Evolutionary conservation across 1,284 basidiomycete genomes (phyloP).

Genomic region (Ceratobasidium sp.): DNA sequence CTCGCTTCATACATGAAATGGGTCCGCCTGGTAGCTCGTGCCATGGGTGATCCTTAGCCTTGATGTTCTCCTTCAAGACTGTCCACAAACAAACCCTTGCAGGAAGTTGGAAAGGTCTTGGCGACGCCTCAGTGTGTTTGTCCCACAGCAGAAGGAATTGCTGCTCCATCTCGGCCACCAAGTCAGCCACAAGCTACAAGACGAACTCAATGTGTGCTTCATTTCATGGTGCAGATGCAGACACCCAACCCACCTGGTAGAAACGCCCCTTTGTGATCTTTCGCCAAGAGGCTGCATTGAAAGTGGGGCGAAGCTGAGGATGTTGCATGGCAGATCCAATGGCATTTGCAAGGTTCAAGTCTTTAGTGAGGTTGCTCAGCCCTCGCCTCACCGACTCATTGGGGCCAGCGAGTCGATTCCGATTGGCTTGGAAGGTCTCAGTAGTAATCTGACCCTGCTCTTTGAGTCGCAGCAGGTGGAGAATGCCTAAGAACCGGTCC

Average conservation of each 20-base stretch:
- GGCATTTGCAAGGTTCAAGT: not conserved
- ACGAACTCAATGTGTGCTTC: not conserved
- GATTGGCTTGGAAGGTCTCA: not conserved
- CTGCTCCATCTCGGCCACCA: not conserved
- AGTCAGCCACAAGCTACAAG: not conserved
- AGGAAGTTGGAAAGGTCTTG: not conserved
- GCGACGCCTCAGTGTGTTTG: not conserved
- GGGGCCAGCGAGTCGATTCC: not conserved
- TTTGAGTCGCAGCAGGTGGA: not conserved
- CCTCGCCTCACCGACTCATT: not conserved
- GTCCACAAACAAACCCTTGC: not conserved
- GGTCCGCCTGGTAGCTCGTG: not conserved
- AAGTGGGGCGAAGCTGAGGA: not conserved
- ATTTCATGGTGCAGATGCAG: not conserved
- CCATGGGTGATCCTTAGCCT: not conserved
- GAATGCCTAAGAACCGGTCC: not conserved
- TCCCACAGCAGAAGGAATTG: not conserved
- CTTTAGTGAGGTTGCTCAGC: not conserved
- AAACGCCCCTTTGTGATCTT: conserved; percentile 1
- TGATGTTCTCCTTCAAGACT: not conserved
- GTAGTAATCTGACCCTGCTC: not conserved
- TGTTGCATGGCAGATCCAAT: not conserved
- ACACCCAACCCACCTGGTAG: not conserved
- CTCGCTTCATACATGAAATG: no score
- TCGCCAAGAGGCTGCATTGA: not conserved